These are phyloP conservation scores for Skeletonema menzelii DNA, from an alignment of 108 stramenopile genomes.

Conservation along the genomic window DNA sequence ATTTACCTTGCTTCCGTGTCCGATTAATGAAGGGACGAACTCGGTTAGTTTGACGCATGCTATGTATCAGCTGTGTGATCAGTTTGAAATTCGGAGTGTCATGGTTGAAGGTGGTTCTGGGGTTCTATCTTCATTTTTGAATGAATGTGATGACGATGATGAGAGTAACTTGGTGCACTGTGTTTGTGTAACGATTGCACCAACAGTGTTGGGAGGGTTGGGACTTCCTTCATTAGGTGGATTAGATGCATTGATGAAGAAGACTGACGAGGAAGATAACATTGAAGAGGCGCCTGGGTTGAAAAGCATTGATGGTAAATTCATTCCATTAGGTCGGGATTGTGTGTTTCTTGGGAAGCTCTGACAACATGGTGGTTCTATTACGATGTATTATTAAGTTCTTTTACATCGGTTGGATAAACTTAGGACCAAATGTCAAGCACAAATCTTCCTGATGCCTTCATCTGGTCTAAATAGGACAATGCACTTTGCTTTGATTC, in stretches of 20 bases:
- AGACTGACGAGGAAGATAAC: neutral
- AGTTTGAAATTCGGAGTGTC: slow-evolving; percentile 60
- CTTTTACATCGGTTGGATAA: neutral
- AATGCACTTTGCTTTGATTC: slow-evolving; percentile 31
- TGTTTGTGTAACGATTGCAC: slow-evolving; percentile 74
- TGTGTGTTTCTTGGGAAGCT: neutral
- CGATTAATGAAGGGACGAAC: slow-evolving; percentile 21
- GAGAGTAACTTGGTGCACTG: slow-evolving; percentile 46
- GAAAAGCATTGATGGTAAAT: neutral
- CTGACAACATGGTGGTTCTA: neutral
- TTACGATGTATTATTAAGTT: neutral
- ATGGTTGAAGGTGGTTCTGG: slow-evolving; percentile 83
- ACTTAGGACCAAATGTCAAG: slow-evolving; percentile 80
- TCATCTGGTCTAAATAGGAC: slow-evolving; percentile 63
- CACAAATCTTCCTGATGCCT: slow-evolving; percentile 59
- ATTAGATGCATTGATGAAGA: slow-evolving; percentile 8
- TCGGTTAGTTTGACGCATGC: slow-evolving; percentile 56
- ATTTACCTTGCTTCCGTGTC: slow-evolving; percentile 60
- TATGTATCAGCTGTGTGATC: slow-evolving; percentile 35
- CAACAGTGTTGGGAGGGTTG: slow-evolving; percentile 52
- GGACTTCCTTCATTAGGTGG: slow-evolving; percentile 43
- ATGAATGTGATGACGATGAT: slow-evolving; percentile 14
- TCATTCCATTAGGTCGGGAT: neutral
- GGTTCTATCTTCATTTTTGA: slow-evolving; percentile 59
- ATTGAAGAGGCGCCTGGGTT: neutral